Percentiles rank a stretch among this genome's conserved stretches.
These are phyloP conservation scores for Paxillus rubicundulus DNA, from an alignment of 768 basidiomycete genomes.

Conservation along the genomic window DNA sequence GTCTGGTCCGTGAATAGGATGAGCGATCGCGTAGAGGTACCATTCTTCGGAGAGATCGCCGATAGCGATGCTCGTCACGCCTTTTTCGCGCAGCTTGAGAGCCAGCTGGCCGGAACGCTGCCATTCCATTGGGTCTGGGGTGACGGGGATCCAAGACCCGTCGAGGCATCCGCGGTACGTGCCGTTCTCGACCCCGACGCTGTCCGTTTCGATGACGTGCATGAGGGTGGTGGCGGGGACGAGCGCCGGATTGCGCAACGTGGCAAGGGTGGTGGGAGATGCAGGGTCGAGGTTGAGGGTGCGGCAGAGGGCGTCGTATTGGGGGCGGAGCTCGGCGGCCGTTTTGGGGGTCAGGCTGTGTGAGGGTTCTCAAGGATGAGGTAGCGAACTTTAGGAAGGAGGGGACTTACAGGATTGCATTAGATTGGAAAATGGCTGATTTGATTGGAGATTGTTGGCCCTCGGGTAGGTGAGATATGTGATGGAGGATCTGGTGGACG, in stretches of 20 bases:
- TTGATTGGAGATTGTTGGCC: constrained; percentile 60
- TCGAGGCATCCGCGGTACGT: constrained; percentile 71
- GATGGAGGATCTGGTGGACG: constrained; percentile 71
- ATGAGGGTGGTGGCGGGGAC: constrained; percentile 52
- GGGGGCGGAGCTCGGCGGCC: constrained; percentile 51
- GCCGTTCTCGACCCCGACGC: constrained; percentile 48
- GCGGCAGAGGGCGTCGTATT: constrained; percentile 62
- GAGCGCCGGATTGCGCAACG: constrained; percentile 47
- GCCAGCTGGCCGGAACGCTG: constrained; percentile 64
- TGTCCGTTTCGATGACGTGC: constrained; percentile 55
- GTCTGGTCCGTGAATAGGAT: constrained; percentile 46
- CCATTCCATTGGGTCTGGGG: constrained; percentile 63
- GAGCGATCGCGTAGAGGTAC: constrained; percentile 73
- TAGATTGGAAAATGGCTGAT: constrained; percentile 69
- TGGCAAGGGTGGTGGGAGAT: constrained; percentile 45
- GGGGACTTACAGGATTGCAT: constrained; percentile 60
- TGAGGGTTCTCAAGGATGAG: neutral
- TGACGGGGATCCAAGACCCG: constrained; percentile 51
- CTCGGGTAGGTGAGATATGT: constrained; percentile 59
- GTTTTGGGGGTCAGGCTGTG: constrained; percentile 57
- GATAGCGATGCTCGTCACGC: constrained; percentile 59
- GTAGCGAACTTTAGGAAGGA: neutral
- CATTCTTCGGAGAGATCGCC: constrained; percentile 75
- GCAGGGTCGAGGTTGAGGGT: constrained; percentile 55
- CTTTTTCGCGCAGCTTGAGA: constrained; percentile 48